phyloP scores from a whole-genome alignment of 1,284 basidiomycete species.

The Pseudozyma hubeiensis region DNA sequence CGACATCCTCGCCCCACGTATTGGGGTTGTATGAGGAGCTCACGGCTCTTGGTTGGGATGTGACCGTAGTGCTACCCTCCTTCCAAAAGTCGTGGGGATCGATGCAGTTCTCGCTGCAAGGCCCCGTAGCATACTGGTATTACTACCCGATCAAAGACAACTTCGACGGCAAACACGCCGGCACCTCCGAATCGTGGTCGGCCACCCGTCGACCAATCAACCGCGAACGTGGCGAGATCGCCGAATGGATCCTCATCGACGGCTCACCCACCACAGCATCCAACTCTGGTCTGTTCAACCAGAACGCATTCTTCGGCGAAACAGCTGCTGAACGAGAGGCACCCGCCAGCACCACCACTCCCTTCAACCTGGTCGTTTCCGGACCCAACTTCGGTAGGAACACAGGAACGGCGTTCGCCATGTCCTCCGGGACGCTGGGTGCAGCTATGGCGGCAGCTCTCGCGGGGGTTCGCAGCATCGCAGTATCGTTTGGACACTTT shows the following conservation, averaged over 20 bases:
- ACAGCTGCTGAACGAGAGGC: slow-evolving; percentile 17
- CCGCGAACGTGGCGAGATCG: slow-evolving; percentile 55
- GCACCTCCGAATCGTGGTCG: slow-evolving; percentile 57
- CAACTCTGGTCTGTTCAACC: slow-evolving; percentile 64
- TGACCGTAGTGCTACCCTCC: slow-evolving; percentile 64
- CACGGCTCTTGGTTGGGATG: slow-evolving; percentile 56
- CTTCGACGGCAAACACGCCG: slow-evolving; percentile 48
- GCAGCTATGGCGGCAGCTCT: slow-evolving; percentile 62
- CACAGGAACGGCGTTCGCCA: slow-evolving; percentile 64
- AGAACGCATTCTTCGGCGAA: slow-evolving; percentile 46
- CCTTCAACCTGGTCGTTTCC: slow-evolving; percentile 64
- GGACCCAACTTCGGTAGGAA: slow-evolving; percentile 68
- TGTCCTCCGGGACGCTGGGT: slow-evolving; percentile 66
- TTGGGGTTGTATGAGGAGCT: slow-evolving; percentile 60
- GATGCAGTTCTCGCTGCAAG: slow-evolving; percentile 58
- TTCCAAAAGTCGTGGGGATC: slow-evolving; percentile 62
- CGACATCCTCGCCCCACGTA: slow-evolving; percentile 60
- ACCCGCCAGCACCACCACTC: slow-evolving; percentile 20
- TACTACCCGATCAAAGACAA: slow-evolving; percentile 65
- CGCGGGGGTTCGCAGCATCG: slow-evolving; percentile 54
- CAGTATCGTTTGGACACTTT: slow-evolving; percentile 66
- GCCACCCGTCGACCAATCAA: slow-evolving; percentile 53
- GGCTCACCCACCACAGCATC: slow-evolving; percentile 65
- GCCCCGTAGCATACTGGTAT: slow-evolving; percentile 63
- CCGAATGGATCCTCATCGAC: slow-evolving; percentile 65